Conservation (phyloP, 192 early-diverging fungal genomes). For the Coemansia sp. region DNA sequence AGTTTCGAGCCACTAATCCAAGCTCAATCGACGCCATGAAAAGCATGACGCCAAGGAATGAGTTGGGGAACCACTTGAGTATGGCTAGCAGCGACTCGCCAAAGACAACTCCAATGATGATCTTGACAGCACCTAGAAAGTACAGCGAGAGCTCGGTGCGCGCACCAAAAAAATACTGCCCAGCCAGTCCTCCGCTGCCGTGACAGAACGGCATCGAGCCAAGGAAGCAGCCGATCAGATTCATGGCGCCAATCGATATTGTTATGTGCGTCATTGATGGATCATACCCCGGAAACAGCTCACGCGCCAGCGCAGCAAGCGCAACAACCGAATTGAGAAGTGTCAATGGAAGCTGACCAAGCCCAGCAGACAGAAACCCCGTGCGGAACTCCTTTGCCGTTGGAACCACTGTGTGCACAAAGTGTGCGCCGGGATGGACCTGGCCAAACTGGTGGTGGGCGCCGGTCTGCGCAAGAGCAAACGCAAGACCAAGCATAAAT, state of each 20-base stretch:
- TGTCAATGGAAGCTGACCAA: constrained; percentile 88
- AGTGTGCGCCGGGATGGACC: constrained; percentile 57
- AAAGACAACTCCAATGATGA: constrained; percentile 80
- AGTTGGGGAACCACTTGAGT: constrained; percentile 70
- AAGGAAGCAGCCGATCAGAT: constrained; percentile 75
- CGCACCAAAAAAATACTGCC: constrained; percentile 91
- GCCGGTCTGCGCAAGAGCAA: constrained; percentile 63
- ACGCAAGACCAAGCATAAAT: constrained; percentile 68
- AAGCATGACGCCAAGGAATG: constrained; percentile 85
- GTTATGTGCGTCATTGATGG: constrained; percentile 53
- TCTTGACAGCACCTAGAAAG: constrained; percentile 73
- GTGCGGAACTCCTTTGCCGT: constrained; percentile 64
- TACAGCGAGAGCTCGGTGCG: constrained; percentile 77
- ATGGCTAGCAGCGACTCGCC: constrained; percentile 74
- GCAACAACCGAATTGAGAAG: constrained; percentile 85
- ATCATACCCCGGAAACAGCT: constrained; percentile 73
- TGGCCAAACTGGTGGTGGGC: constrained; percentile 46
- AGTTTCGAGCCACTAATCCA: constrained; percentile 57
- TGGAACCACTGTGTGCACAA: constrained; percentile 62
- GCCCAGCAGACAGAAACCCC: constrained; percentile 77
- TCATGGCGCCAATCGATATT: constrained; percentile 77
- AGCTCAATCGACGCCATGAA: constrained; percentile 82
- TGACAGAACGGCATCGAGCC: constrained; percentile 81
- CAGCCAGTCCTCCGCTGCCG: constrained; percentile 89
- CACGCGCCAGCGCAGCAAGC: constrained; percentile 69